Evolutionary conservation across 139 green algal species (phyloP).

Genomic region (Parachlorella kessleri): DNA sequence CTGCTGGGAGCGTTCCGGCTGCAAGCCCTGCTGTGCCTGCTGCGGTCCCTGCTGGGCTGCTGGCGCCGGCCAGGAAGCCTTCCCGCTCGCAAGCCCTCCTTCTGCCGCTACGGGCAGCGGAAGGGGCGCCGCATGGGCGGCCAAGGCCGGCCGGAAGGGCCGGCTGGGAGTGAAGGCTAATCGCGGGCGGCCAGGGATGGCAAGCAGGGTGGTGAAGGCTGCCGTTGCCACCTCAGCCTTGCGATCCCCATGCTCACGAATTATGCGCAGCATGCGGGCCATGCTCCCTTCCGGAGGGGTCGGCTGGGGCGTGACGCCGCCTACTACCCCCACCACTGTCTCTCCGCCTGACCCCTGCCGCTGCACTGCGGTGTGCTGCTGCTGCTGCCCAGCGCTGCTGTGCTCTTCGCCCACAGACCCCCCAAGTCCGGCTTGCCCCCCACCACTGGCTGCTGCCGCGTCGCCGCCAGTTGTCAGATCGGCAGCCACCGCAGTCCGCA

Average conservation of each 20-base stretch:
- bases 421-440: too few relatives aligned
- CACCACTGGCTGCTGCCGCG: background rate
- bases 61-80: too few relatives aligned
- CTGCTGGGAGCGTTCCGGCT: background rate
- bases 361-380: background rate
- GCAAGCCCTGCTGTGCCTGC: background rate
- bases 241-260: background rate
- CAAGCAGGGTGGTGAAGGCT: conserved; percentile 2
- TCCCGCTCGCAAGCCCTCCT: too few relatives aligned
- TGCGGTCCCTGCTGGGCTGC: background rate
- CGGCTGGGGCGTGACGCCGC: background rate
- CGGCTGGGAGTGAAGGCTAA: conserved; percentile 17
- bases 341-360: background rate
- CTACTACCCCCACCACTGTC: background rate
- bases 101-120: background rate
- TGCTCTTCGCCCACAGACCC: background rate
- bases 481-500: too few relatives aligned
- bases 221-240: background rate
- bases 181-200: background rate
- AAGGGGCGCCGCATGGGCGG: too few relatives aligned
- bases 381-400: too few relatives aligned
- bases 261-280: conserved; percentile 1
- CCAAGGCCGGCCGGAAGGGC: background rate
- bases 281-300: conserved; percentile 1
- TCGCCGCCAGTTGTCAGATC: background rate